Evolutionary conservation across 352 stramenopile genomes (phyloP).

Genomic region (Phytophthora kernoviae): DNA sequence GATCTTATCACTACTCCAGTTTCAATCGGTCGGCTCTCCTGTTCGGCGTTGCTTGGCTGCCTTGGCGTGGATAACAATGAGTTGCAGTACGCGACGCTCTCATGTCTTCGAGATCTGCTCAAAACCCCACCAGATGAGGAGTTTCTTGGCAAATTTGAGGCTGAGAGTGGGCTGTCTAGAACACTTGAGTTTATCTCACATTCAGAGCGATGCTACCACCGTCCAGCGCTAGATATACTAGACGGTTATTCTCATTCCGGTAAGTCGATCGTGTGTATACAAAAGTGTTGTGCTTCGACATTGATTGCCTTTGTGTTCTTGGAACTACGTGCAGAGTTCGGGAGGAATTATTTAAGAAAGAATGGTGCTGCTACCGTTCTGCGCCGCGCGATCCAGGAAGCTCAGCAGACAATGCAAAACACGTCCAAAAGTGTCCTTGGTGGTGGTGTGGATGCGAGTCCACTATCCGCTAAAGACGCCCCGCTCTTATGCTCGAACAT

Average conservation of each 20-base stretch:
- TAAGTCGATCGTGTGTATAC: constrained; percentile 21
- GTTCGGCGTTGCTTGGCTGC: constrained; percentile 38
- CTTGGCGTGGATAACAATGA: constrained; percentile 29
- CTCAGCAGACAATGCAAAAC: constrained; percentile 22
- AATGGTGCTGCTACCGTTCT: constrained; percentile 14
- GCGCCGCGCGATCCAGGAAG: constrained; percentile 24
- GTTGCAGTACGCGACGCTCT: constrained; percentile 44
- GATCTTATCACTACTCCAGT: constrained; percentile 14
- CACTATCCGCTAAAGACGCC: constrained; percentile 36
- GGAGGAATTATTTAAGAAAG: constrained; percentile 14
- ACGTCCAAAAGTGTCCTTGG: constrained; percentile 16
- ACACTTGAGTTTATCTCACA: constrained; percentile 37
- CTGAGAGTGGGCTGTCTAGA: constrained; percentile 22
- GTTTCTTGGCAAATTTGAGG: constrained; percentile 40
- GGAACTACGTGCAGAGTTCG: constrained; percentile 8
- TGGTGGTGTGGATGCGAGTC: constrained; percentile 29
- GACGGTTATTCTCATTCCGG: constrained; percentile 55
- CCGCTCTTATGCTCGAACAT: constrained; percentile 36
- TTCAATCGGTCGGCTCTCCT: constrained; percentile 41
- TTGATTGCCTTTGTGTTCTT: background rate
- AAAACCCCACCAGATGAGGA: constrained; percentile 26
- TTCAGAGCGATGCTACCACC: constrained; percentile 45
- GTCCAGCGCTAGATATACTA: constrained; percentile 45
- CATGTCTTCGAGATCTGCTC: constrained; percentile 43
- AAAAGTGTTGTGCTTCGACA: background rate